Evolutionary conservation across 345 rosid genomes (phyloP).

Genomic region (Trapa bicornis): DNA sequence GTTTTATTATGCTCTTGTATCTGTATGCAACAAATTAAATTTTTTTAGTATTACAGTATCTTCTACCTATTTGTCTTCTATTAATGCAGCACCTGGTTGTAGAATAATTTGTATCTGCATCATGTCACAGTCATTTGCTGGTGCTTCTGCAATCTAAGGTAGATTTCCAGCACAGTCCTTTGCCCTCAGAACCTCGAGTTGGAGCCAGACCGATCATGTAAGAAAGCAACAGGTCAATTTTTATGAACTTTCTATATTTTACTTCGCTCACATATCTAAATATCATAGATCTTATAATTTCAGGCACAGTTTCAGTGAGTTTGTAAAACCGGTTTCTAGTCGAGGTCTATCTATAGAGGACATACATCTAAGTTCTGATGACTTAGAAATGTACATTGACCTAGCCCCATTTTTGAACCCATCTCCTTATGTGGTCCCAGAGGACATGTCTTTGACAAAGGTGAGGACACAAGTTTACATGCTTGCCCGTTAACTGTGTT

Average conservation of each 20-base stretch:
- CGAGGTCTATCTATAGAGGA: slow-evolving; percentile 79
- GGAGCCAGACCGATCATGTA: slow-evolving; percentile 48
- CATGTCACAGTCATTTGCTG: slow-evolving; percentile 66
- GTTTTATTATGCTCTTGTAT: background rate
- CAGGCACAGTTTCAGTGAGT: slow-evolving; percentile 88
- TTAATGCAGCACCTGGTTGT: background rate
- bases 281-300: slow-evolving; percentile 2
- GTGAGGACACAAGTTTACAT: slow-evolving; percentile 18
- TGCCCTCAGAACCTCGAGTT: slow-evolving; percentile 51
- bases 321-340: slow-evolving; percentile 86
- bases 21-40: too few relatives aligned
- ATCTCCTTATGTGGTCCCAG: slow-evolving; percentile 86
- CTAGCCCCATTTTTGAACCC: slow-evolving; percentile 91
- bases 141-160: slow-evolving; percentile 93
- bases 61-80: background rate
- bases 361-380: slow-evolving; percentile 67
- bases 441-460: slow-evolving; percentile 98
- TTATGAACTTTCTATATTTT: background rate
- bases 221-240: slow-evolving; percentile 5
- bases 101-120: background rate
- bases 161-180: slow-evolving; percentile 93
- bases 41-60: background rate
- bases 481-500: background rate
- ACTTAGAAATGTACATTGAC: slow-evolving; percentile 95
- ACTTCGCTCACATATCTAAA: background rate